phyloP scores from a whole-genome alignment of 2,329 filamentous ascomycete genomes.

The Westerdykella sp. region DNA sequence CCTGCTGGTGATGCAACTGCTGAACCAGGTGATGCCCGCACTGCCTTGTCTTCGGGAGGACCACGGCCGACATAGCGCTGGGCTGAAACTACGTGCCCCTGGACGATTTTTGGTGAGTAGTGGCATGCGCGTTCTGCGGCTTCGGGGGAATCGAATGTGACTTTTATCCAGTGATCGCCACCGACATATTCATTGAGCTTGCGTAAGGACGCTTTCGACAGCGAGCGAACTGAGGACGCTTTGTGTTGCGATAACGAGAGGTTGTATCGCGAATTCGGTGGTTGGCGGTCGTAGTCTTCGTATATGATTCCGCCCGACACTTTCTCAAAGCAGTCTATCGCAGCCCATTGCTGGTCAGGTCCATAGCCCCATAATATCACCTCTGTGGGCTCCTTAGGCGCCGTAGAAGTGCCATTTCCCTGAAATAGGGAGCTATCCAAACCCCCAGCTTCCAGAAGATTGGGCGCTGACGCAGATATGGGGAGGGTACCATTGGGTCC shows the following conservation, averaged over 20 bases:
- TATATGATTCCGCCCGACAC: slow-evolving; percentile 75
- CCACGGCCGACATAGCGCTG: slow-evolving; percentile 43
- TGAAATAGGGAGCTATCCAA: slow-evolving; percentile 20
- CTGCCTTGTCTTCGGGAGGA: slow-evolving; percentile 39
- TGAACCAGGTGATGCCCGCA: slow-evolving; percentile 32
- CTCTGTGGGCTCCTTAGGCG: slow-evolving; percentile 60
- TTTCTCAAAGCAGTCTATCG: slow-evolving; percentile 80
- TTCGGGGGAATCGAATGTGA: slow-evolving; percentile 47
- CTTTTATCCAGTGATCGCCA: slow-evolving; percentile 80
- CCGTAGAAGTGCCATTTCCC: slow-evolving; percentile 21
- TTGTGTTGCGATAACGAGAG: slow-evolving; percentile 67
- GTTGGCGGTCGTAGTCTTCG: slow-evolving; percentile 85
- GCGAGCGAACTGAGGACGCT: slow-evolving; percentile 59
- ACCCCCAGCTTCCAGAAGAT: slow-evolving; percentile 26
- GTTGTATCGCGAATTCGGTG: slow-evolving; percentile 69
- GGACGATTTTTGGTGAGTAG: slow-evolving; percentile 43
- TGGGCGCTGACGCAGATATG: slow-evolving; percentile 27
- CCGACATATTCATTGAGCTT: slow-evolving; percentile 77
- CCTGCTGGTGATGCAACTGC: slow-evolving; percentile 22
- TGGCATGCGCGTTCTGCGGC: slow-evolving; percentile 46
- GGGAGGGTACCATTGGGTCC: slow-evolving; percentile 20
- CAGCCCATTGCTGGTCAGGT: slow-evolving; percentile 67
- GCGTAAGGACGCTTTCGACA: slow-evolving; percentile 66
- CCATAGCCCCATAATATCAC: slow-evolving; percentile 79
- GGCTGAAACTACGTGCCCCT: slow-evolving; percentile 44